Evolutionary conservation across 2,329 filamentous ascomycete genomes (phyloP).

Genomic region (Aspergillus sp.): DNA sequence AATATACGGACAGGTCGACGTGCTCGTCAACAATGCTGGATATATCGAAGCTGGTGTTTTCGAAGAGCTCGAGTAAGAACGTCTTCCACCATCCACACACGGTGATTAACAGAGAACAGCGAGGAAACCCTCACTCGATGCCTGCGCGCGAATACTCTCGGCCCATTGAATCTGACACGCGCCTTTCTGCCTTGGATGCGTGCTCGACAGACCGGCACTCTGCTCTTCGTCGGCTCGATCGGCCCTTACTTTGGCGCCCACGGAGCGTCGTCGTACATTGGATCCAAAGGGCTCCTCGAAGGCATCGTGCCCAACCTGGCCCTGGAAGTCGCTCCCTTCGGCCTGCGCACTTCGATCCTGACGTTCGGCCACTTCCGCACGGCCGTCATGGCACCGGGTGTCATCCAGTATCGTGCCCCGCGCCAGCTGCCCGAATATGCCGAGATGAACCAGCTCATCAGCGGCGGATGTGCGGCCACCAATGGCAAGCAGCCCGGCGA

Average conservation of each 20-base stretch:
- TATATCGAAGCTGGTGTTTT: constrained; percentile 16
- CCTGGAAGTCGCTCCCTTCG: constrained; percentile 38
- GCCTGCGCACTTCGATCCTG: constrained; percentile 36
- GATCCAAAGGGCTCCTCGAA: constrained; percentile 46
- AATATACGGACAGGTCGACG: constrained; percentile 25
- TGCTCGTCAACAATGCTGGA: constrained; percentile 47
- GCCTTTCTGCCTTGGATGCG: constrained; percentile 35
- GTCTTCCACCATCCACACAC: neutral
- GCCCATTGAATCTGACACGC: constrained; percentile 33
- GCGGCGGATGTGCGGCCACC: neutral
- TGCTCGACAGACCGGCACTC: constrained; percentile 22
- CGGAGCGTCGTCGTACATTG: constrained; percentile 26
- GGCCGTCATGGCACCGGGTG: constrained; percentile 36
- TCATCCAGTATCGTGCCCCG: constrained; percentile 1
- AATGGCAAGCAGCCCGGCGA: constrained; percentile 10
- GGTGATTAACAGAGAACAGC: neutral
- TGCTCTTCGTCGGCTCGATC: constrained; percentile 45
- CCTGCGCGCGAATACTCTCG: constrained; percentile 17
- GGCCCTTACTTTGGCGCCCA: constrained; percentile 37
- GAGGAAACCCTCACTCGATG: neutral
- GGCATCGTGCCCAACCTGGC: constrained; percentile 43
- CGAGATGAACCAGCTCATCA: constrained; percentile 1
- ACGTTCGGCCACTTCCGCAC: constrained; percentile 55
- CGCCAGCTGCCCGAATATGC: constrained; percentile 7
- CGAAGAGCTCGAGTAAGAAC: constrained; percentile 22